Conservation (phyloP, 1,284 basidiomycete genomes). For the Pseudozyma thailandica region DNA sequence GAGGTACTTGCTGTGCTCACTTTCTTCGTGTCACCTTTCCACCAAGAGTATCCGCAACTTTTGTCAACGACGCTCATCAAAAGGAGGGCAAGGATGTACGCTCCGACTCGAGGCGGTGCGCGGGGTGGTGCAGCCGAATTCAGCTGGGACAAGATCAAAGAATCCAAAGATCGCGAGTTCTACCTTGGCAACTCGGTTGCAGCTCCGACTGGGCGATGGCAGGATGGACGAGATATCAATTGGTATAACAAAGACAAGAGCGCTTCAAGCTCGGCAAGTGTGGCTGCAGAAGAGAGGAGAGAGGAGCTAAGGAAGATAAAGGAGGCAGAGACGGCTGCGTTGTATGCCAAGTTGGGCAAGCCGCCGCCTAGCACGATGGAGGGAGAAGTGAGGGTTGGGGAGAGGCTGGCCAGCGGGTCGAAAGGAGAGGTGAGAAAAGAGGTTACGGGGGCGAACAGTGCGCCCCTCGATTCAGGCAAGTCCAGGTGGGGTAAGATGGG, state of each 20-base stretch:
- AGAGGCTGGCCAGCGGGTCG: slow-evolving; percentile 37
- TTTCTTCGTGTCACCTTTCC: background rate
- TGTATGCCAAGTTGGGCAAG: slow-evolving; percentile 51
- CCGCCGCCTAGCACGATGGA: slow-evolving; percentile 16
- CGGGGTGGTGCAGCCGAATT: slow-evolving; percentile 65
- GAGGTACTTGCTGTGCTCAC: slow-evolving; percentile 5
- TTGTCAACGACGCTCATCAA: too few relatives aligned
- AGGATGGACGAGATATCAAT: slow-evolving; percentile 63
- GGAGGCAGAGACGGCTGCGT: slow-evolving; percentile 58
- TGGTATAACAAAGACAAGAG: slow-evolving; percentile 65
- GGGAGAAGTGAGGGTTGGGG: slow-evolving; percentile 15
- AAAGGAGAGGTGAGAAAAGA: slow-evolving; percentile 13
- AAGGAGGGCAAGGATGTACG: slow-evolving; percentile 2
- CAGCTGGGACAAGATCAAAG: slow-evolving; percentile 61
- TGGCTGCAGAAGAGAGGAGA: slow-evolving; percentile 39
- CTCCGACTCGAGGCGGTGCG: slow-evolving; percentile 54
- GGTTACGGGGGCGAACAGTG: slow-evolving; percentile 48
- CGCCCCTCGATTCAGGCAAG: slow-evolving; percentile 19
- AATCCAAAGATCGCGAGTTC: slow-evolving; percentile 65
- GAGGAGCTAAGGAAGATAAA: slow-evolving; percentile 61
- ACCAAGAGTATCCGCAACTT: background rate
- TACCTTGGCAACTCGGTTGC: slow-evolving; percentile 66
- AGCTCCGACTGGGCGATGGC: slow-evolving; percentile 66
- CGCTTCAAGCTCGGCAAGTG: slow-evolving; percentile 1
- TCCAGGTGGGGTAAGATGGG: slow-evolving; percentile 25